Evolutionary conservation across 495 filamentous ascomycete genomes (phyloP).

Genomic region (Geoglossum glabrum): DNA sequence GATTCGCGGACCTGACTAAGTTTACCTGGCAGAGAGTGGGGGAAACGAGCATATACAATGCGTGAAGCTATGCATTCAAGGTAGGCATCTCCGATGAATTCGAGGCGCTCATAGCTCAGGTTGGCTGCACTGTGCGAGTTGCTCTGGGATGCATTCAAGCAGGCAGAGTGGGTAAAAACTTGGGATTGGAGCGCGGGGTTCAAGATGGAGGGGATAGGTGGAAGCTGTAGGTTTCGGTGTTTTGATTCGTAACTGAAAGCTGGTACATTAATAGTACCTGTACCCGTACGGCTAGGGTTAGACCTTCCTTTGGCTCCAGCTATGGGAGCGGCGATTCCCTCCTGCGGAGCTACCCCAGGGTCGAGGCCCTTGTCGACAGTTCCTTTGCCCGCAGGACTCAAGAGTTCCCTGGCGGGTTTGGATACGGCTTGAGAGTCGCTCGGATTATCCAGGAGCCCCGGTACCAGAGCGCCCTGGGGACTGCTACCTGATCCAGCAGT

Average conservation of each 20-base stretch:
- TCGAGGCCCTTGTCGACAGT: neutral
- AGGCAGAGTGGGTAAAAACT: conserved; percentile 49
- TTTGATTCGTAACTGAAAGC: neutral
- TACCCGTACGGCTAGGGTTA: neutral
- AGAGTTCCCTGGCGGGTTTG: neutral
- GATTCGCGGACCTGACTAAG: conserved; percentile 45
- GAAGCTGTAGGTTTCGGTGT: conserved; percentile 12
- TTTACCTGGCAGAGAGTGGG: conserved; percentile 33
- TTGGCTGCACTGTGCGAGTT: conserved; percentile 2
- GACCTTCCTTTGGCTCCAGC: neutral
- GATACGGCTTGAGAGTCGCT: neutral
- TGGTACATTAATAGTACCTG: neutral
- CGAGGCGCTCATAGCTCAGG: conserved; percentile 43
- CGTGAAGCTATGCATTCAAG: conserved; percentile 38
- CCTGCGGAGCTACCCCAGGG: neutral
- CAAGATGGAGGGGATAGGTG: conserved; percentile 36
- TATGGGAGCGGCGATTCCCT: neutral
- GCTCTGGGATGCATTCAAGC: conserved; percentile 10
- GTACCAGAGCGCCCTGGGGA: neutral
- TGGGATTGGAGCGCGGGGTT: conserved; percentile 35
- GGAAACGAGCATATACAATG: conserved; percentile 21
- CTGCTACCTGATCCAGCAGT: neutral
- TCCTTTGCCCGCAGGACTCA: neutral
- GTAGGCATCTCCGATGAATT: conserved; percentile 61
- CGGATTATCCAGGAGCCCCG: neutral